A percentile compares a stretch with the other conserved stretches of the same genome.
Conservation (phyloP, 176 grass and related monocot genomes). For the Chloris gayana region DNA sequence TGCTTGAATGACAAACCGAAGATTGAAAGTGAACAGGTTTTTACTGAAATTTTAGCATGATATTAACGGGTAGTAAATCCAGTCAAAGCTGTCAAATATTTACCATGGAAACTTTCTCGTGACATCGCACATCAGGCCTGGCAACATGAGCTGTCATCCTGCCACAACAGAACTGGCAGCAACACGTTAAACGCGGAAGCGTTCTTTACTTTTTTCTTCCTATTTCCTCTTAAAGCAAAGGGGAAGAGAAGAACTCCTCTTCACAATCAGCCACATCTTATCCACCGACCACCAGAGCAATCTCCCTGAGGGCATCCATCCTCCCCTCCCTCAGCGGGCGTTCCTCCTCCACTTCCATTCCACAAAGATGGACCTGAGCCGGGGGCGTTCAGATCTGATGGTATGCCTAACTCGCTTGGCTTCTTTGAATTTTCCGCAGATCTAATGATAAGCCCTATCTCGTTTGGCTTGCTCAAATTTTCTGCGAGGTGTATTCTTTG, state of each 20-base stretch:
- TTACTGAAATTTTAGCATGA: neutral
- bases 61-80: neutral
- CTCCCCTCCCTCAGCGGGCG: neutral
- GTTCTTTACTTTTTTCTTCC: neutral
- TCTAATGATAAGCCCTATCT: conserved; percentile 11
- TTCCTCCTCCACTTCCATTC: neutral
- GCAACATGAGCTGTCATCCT: neutral
- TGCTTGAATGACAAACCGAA: neutral
- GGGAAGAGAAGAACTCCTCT: neutral
- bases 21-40: neutral
- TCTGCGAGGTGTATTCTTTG: neutral
- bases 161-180: neutral
- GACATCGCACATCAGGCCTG: neutral
- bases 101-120: neutral
- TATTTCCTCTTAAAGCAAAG: neutral
- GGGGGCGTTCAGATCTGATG: neutral
- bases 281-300: neutral
- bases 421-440: neutral
- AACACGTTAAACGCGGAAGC: neutral
- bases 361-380: conserved; percentile 1
- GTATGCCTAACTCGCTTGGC: conserved; percentile 9
- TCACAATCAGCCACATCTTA: neutral
- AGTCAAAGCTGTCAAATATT: neutral
- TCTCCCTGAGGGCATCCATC: neutral
- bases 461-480: neutral